These are phyloP conservation scores for Dovyalis caffra DNA, from an alignment of 345 rosid genomes.

Conservation along the genomic window DNA sequence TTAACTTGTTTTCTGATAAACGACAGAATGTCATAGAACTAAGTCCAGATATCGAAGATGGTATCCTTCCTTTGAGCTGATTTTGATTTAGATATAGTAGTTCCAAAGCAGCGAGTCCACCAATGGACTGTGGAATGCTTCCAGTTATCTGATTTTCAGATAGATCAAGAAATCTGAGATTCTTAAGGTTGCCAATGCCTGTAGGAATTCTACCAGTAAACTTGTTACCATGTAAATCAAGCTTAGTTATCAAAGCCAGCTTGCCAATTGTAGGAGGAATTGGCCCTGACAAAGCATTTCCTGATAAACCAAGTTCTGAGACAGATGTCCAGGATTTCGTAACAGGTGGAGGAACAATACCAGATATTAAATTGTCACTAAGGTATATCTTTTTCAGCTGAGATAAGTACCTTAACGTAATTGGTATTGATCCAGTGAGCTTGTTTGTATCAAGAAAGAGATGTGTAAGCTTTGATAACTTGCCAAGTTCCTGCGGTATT, in stretches of 20 bases:
- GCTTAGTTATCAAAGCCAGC: conserved; percentile 29
- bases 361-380: conserved; percentile 39
- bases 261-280: conserved; percentile 41
- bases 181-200: conserved; percentile 39
- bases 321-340: conserved; percentile 31
- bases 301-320: conserved; percentile 48
- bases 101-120: conserved; percentile 37
- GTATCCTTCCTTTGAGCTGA: conserved; percentile 45
- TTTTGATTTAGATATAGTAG: conserved; percentile 47
- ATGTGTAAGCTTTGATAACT: conserved; percentile 25
- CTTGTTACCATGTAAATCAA: conserved; percentile 48
- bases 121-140: conserved; percentile 42
- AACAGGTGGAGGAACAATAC: conserved; percentile 29
- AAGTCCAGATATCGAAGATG: conserved; percentile 44
- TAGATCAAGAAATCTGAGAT: conserved; percentile 44
- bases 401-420: conserved; percentile 31
- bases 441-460: conserved; percentile 53
- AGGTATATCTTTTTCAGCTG: conserved; percentile 38
- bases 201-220: conserved; percentile 44
- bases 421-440: conserved; percentile 46
- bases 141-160: conserved; percentile 48
- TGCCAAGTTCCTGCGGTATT: conserved; percentile 45
- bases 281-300: conserved; percentile 39
- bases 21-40: conserved; percentile 46
- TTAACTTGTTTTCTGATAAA: conserved; percentile 46